These are phyloP conservation scores for Rhodamnia rubescens DNA, from an alignment of 345 rosid species.

Conservation along the genomic window DNA sequence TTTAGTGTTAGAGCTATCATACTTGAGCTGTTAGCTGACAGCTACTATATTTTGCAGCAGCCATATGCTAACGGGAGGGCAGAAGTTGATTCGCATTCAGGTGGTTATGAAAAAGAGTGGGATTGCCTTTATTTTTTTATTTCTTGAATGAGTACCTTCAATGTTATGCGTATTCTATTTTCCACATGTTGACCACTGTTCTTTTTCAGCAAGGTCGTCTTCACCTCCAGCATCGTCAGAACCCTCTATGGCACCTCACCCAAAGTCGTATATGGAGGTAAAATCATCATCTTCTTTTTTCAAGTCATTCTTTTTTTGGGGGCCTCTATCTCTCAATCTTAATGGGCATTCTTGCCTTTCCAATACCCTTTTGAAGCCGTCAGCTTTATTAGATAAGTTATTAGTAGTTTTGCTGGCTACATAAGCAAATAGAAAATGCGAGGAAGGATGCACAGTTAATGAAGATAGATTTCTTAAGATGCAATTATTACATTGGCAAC, in stretches of 20 bases:
- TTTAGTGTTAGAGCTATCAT: not conserved
- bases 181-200: not conserved
- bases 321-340: not conserved
- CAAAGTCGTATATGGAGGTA: constrained; percentile 95
- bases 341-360: not conserved
- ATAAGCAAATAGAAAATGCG: not conserved
- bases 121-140: not conserved
- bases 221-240: constrained; percentile 51
- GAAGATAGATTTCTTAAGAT: not conserved
- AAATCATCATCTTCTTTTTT: not conserved
- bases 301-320: not conserved
- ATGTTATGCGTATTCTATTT: not conserved
- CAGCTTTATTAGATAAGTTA: not conserved
- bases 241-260: constrained; percentile 59
- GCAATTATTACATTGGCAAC: not conserved
- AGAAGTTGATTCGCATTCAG: constrained; percentile 49
- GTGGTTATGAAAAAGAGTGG: constrained; percentile 20
- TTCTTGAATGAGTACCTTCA: constrained; percentile 2
- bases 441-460: not conserved
- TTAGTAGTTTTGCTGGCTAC: not conserved
- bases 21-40: not conserved
- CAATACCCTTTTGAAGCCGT: not conserved
- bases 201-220: constrained; percentile 60
- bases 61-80: constrained; percentile 47
- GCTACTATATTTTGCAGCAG: constrained; percentile 26